Evolutionary conservation across 2,329 filamentous ascomycete genomes (phyloP).

Genomic region (Emericellopsis cladophorae): DNA sequence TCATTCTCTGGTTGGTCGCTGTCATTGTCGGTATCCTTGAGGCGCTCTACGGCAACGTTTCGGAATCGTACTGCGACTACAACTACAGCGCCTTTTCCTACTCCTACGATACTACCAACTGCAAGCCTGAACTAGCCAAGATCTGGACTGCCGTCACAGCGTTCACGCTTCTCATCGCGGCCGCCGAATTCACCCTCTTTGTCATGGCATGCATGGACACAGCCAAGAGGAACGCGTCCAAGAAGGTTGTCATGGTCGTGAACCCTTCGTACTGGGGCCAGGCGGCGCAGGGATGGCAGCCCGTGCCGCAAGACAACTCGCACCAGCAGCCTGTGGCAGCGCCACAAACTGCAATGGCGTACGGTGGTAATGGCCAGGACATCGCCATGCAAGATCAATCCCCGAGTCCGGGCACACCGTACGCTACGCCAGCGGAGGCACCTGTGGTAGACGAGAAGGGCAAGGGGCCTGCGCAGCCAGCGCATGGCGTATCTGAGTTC

Average conservation of each 20-base stretch:
- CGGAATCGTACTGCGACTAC: constrained; percentile 4
- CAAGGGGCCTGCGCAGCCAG: neutral
- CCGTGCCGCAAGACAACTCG: constrained; percentile 7
- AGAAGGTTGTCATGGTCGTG: constrained; percentile 12
- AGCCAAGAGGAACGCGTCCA: constrained; percentile 13
- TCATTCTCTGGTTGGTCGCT: constrained; percentile 26
- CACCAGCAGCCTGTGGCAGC: neutral
- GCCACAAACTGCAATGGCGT: neutral
- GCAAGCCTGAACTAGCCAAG: constrained; percentile 1
- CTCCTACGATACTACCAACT: constrained; percentile 2
- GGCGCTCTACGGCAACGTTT: constrained; percentile 3
- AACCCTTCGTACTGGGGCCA: constrained; percentile 14
- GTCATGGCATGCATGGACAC: constrained; percentile 25
- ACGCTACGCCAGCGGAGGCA: neutral
- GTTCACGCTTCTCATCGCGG: constrained; percentile 11
- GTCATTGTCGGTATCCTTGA: constrained; percentile 12
- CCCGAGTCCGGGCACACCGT: neutral
- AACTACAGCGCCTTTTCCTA: constrained; percentile 4
- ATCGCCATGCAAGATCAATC: neutral
- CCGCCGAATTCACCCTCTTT: constrained; percentile 25
- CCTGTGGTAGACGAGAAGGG: constrained; percentile 1
- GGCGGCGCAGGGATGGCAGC: constrained; percentile 16
- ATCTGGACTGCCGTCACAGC: constrained; percentile 9
- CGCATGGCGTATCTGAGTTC: neutral
- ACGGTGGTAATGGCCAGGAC: neutral